Percentiles rank a stretch among this genome's conserved stretches.
Conservation (phyloP, 2,329 filamentous ascomycete genomes). For the Penicillium sp. region DNA sequence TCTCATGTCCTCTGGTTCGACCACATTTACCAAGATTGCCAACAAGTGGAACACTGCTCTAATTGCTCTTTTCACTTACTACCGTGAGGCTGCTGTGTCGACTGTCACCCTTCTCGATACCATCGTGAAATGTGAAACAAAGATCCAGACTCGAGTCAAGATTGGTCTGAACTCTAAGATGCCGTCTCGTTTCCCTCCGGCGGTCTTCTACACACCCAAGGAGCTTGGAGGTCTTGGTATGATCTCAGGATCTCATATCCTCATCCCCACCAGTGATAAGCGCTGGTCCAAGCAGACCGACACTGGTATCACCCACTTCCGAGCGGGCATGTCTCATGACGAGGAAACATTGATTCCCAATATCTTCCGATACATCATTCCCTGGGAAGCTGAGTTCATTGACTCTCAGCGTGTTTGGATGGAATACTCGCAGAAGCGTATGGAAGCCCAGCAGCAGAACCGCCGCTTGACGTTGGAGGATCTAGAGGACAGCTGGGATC, state of each 20-base stretch:
- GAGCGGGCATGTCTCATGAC: conserved; percentile 96
- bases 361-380: conserved; percentile 98
- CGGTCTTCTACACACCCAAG: conserved; percentile 98
- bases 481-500: conserved; percentile 97
- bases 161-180: conserved; percentile 99
- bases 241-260: conserved; percentile 97
- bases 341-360: conserved; percentile 98
- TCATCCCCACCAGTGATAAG: conserved; percentile 96
- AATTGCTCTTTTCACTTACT: conserved; percentile 97
- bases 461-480: conserved; percentile 91
- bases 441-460: conserved; percentile 97
- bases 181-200: conserved; percentile 96
- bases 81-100: conserved; percentile 93
- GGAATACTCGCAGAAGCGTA: conserved; percentile 95
- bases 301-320: conserved; percentile 92
- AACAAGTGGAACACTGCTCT: conserved; percentile 99
- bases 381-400: conserved; percentile 98
- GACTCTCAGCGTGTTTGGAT: conserved; percentile 99
- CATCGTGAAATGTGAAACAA: conserved; percentile 98
- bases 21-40: conserved; percentile 98
- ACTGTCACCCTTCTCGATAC: conserved; percentile 92
- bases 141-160: conserved; percentile 98
- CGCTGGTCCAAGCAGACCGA: conserved; percentile 98
- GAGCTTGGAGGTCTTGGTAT: conserved; percentile 95
- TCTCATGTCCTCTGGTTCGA: conserved; percentile 98